Conservation (phyloP, 1,139 yeast species). For the Candida sp. region DNA sequence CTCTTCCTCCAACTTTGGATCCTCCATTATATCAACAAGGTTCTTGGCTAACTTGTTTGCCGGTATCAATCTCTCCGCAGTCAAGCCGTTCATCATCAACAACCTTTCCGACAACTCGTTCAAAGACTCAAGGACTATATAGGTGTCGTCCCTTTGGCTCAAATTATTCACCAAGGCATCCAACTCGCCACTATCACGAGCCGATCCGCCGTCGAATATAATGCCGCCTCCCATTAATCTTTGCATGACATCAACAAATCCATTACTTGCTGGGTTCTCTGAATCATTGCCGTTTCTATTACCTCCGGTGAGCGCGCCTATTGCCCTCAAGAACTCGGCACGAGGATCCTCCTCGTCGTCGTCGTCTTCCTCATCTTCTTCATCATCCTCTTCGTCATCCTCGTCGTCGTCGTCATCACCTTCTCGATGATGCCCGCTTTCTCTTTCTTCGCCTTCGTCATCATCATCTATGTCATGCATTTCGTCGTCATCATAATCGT, state of each 20-base stretch:
- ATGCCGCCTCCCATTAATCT: slow-evolving; percentile 42
- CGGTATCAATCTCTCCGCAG: slow-evolving; percentile 71
- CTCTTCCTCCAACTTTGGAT: slow-evolving; percentile 63
- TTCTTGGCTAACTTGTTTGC: slow-evolving; percentile 57
- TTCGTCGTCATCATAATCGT: slow-evolving; percentile 15
- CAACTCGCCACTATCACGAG: slow-evolving; percentile 33
- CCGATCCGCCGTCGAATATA: slow-evolving; percentile 31
- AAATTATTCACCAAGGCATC: slow-evolving; percentile 46
- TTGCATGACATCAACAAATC: slow-evolving; percentile 41
- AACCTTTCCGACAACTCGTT: slow-evolving; percentile 66
- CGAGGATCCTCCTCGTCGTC: slow-evolving; percentile 28
- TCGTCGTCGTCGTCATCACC: slow-evolving; percentile 19
- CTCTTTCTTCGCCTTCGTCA: slow-evolving; percentile 16
- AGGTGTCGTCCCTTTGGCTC: slow-evolving; percentile 49
- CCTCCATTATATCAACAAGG: slow-evolving; percentile 62
- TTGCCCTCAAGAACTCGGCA: slow-evolving; percentile 31
- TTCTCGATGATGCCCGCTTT: neutral
- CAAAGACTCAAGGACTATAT: slow-evolving; percentile 56
- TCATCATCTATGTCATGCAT: slow-evolving; percentile 23
- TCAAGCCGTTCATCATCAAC: slow-evolving; percentile 68
- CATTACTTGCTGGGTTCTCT: slow-evolving; percentile 14
- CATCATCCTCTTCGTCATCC: slow-evolving; percentile 23
- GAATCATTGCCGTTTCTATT: slow-evolving; percentile 5
- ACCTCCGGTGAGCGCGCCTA: slow-evolving; percentile 23
- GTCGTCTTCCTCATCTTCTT: slow-evolving; percentile 20